Evolutionary conservation across 257 asterid genomes (phyloP), one percentile per base, ranked within the genome.

Genomic region (Plectranthus barbatus): DNA sequence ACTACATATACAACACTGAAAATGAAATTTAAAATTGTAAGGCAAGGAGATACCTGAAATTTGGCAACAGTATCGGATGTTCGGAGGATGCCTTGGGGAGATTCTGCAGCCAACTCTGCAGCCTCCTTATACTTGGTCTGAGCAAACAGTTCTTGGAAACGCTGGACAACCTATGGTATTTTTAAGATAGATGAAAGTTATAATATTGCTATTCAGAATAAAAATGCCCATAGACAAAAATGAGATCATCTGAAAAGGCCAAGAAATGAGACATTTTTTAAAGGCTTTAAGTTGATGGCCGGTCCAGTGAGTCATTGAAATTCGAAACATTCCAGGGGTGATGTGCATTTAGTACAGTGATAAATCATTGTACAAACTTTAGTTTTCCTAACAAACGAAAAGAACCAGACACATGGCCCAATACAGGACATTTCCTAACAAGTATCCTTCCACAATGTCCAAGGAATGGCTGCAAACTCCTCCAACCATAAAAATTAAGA

Each of bases 121-220:
- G 99, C 99, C 80, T 93, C 99, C 78, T 93, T 93, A 47, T 93
- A 93, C 84, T 93, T 93, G 23, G 99, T 87, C 74, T 90, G 99
- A 77, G 99, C 93, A 79, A 93, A 93, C 81, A 93, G 78, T 74
- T 93, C 99, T 81, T 93, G 97, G 80, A 93, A 93, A 14, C 92
- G 99, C 77, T 87, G 95, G 76, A 93, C 97, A 74, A 93, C 99
- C 99, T 93, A 77, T 41, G 52, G 51, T 14, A 74, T 61, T 62
- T 67, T 39, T 51, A 66, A 76, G 66, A 67, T 31, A 48, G 48
- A 40, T 61, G 36, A 71, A 53, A 60, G 42, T 26, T 19, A 40
- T n/a, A 26, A 47, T 24, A 44, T 34, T 52, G 48, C 47, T 39
- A 18, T 48, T 40, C 44, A 15, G 39, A 31, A 56, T 40, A 47